Evolutionary conservation across 768 basidiomycete genomes (phyloP), one percentile per base, ranked within the genome.

Genomic region (Leucocoprinus sp.): DNA sequence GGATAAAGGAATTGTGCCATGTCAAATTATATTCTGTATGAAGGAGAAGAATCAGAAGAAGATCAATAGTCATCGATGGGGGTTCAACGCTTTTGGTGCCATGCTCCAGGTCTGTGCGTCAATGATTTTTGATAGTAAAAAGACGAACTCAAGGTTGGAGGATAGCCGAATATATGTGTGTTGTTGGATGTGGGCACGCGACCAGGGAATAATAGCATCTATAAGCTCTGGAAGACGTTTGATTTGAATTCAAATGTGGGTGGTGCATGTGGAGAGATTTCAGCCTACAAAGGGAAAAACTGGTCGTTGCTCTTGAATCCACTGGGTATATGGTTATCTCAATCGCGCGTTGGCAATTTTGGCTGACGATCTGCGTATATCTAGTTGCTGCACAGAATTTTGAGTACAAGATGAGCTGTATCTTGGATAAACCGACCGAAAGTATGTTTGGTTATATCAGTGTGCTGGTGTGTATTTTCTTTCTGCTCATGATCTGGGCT

Each of bases 231-330:
- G 95, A 97, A 97, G 65, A 80, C 88, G 0, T 93, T 93, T 55
- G 90, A 93, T 57, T 65, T 93, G 50, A 86, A 91, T 60, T 90
- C 87, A 6, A 95, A 86, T 50, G 90, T 98, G 9, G 93, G 79
- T 8, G 95, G 93, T 14, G 93, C 95, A 8, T 98, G 95, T 61
- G 95, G 95, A n/a, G 95, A 98, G 64, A 92, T 95, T 57, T 86
- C 88, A 7, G 82, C 74, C 11, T 87, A 92, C 66, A 97, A 97
- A 62, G 95, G 93, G 50, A 82, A 81, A 66, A 81, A 82, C 48
- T 93, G 93, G 87, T 74, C 71, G 12, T 72, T 75, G 18, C 69
- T 91, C 42, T 55, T 91, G 50, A 97, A 96, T 57, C 93, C 93
- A 0, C 69, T 96, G 15, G 86, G 84, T 84, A 57, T 19, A 69